Evolutionary conservation across 139 green algal species (phyloP).

Genomic region (Ettlia oleoabundans): DNA sequence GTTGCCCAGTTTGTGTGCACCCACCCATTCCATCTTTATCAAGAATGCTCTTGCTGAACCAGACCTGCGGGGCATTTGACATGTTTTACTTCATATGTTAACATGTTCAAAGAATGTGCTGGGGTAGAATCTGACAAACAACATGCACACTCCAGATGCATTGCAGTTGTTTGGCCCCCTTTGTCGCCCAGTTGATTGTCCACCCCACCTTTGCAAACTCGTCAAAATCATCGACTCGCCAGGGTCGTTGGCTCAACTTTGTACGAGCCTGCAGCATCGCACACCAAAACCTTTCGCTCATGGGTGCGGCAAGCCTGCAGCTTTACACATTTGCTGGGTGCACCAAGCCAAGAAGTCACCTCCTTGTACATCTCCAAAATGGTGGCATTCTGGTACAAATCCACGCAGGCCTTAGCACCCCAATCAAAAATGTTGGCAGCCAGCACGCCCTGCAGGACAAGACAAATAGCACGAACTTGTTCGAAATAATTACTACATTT

Average conservation of each 20-base stretch:
- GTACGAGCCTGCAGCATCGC: conserved; percentile 59
- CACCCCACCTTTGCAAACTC: conserved; percentile 48
- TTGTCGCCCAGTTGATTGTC: too few species aligned
- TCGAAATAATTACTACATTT: neutral
- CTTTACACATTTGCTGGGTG: too few species aligned
- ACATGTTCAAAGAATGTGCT: neutral
- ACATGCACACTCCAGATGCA: too few species aligned
- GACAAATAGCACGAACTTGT: neutral
- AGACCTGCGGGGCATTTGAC: neutral
- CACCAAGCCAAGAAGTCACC: too few species aligned
- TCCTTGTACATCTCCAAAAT: conserved; percentile 95
- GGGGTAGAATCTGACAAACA: too few species aligned
- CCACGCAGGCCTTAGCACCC: conserved; percentile 87
- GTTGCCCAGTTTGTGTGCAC: too few species aligned
- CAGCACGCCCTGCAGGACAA: conserved; percentile 77
- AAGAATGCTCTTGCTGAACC: conserved; percentile 34
- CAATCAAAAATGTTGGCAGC: conserved; percentile 99
- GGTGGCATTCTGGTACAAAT: conserved; percentile 92
- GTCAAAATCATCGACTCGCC: conserved; percentile 91
- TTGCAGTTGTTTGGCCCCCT: too few species aligned
- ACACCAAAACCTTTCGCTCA: too few species aligned
- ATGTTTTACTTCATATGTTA: neutral
- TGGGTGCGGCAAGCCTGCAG: neutral
- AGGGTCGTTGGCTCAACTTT: conserved; percentile 82
- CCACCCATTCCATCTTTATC: conserved; percentile 12